Base-by-base conservation (phyloP, 192 early-diverging fungal species). In the Rhizophagus clarus region DNA sequence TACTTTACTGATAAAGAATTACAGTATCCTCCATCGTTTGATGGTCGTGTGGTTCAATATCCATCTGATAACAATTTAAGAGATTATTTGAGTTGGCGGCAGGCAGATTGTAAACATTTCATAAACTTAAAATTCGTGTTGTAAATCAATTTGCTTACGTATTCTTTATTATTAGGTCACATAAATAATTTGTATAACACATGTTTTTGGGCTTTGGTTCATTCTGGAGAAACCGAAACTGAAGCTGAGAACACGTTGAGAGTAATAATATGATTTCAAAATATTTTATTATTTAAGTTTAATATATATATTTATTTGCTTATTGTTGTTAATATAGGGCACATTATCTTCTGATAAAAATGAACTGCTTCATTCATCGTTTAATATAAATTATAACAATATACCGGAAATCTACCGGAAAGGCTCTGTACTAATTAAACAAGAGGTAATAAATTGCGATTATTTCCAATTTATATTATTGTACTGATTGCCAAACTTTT, bases 161-260 rank as follows among this genome's bases (percentile, higher is more conserved):
- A 31, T 15, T 70, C 45, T 22, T 29, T 26, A 61, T 47, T 60
- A 11, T 20, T 71, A 82, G 80, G 84, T 79, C 96, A 96, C 81
- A 96, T 97, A 84, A 97, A 97, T 85, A 97, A 97, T 81, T 82
- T 97, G 77, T 99, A 98, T 87, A 99, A 99, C 84, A 99, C 98
- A 4, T 90, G 92, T 10, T 98, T 97, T 82, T 98, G 97, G 97
- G 85, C 89, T 12, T 83, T 99, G 47, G 97, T 98, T 32, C 87
- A 90, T 37, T 85, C 88, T 64, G 95, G 94, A 68, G 87, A 85
- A 69, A 88, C 92, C 10, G 91, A 91, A 61, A 87, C 80, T 31
- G 92, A 94, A 75, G 96, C 97, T 5, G 93, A 97, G 82, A 84
- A 87, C 49, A 85, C 83, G 1, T 86, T 99, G 24, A 90, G 81